A percentile compares a stretch with the other conserved stretches of the same genome.
Evolutionary conservation across 2,329 filamentous ascomycete species (phyloP).

Genomic region (Aspergillus sp.): DNA sequence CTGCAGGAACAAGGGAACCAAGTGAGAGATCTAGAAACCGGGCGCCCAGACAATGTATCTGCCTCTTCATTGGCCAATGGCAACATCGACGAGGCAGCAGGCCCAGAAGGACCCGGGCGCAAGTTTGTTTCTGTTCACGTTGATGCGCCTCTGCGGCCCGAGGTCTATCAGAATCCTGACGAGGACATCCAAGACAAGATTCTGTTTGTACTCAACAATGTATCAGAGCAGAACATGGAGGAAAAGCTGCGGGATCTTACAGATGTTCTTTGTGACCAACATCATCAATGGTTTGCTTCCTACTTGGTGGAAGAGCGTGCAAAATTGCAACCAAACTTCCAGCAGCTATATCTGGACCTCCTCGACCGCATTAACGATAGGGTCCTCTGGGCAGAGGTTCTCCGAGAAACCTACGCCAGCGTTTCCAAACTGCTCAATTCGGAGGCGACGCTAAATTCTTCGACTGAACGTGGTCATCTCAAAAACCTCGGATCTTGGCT

Average conservation of each 20-base stretch:
- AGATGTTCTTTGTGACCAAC: constrained; percentile 72
- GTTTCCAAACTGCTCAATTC: constrained; percentile 86
- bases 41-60: constrained; percentile 36
- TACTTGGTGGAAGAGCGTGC: constrained; percentile 95
- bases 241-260: constrained; percentile 80
- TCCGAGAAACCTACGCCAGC: constrained; percentile 88
- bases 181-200: constrained; percentile 89
- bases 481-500: constrained; percentile 96
- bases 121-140: constrained; percentile 78
- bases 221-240: constrained; percentile 84
- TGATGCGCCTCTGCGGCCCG: constrained; percentile 64
- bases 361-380: constrained; percentile 79
- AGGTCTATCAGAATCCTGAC: constrained; percentile 76
- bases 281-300: constrained; percentile 94
- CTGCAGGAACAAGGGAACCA: constrained; percentile 65
- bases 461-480: constrained; percentile 79
- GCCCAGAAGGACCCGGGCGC: constrained; percentile 60
- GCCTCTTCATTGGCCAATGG: constrained; percentile 64
- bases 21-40: constrained; percentile 54
- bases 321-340: constrained; percentile 96
- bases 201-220: constrained; percentile 93
- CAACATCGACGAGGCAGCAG: constrained; percentile 61
- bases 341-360: constrained; percentile 86
- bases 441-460: constrained; percentile 78
- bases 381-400: constrained; percentile 79